Conservation (phyloP, 208 protist species). For the Trichomonas tenax region DNA sequence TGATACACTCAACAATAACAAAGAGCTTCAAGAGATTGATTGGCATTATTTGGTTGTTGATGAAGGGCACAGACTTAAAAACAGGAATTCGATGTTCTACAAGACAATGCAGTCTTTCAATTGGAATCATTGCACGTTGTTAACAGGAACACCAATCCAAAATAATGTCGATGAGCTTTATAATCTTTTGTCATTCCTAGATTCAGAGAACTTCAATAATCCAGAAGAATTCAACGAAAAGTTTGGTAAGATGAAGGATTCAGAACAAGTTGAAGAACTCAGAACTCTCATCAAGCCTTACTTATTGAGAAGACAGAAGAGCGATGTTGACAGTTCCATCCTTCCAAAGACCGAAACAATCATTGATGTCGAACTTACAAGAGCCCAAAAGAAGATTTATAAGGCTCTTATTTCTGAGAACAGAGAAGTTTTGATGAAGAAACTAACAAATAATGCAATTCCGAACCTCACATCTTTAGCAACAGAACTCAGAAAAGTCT, state of each 20-base stretch:
- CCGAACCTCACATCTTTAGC: slow-evolving; percentile 29
- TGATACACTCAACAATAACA: slow-evolving; percentile 37
- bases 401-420: slow-evolving; percentile 40
- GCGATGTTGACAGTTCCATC: slow-evolving; percentile 71
- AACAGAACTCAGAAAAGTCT: slow-evolving; percentile 65
- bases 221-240: slow-evolving; percentile 44
- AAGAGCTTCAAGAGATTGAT: slow-evolving; percentile 27
- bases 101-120: slow-evolving; percentile 73
- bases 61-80: slow-evolving; percentile 49
- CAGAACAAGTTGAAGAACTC: slow-evolving; percentile 19
- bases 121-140: slow-evolving; percentile 36
- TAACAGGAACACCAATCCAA: slow-evolving; percentile 53
- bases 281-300: slow-evolving; percentile 36
- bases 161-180: slow-evolving; percentile 54
- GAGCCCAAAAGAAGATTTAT: slow-evolving; percentile 57
- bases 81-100: slow-evolving; percentile 48
- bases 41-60: slow-evolving; percentile 57
- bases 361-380: slow-evolving; percentile 45
- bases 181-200: slow-evolving; percentile 61
- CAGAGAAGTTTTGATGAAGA: slow-evolving; percentile 30
- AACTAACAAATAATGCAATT: not conserved
- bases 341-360: slow-evolving; percentile 53
- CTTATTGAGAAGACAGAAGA: slow-evolving; percentile 71
- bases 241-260: slow-evolving; percentile 51
- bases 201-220: slow-evolving; percentile 49